Percentiles rank a stretch among this genome's conserved stretches.
Evolutionary conservation across 2,329 filamentous ascomycete genomes (phyloP).

Genomic region (Parastagonospora avenae): DNA sequence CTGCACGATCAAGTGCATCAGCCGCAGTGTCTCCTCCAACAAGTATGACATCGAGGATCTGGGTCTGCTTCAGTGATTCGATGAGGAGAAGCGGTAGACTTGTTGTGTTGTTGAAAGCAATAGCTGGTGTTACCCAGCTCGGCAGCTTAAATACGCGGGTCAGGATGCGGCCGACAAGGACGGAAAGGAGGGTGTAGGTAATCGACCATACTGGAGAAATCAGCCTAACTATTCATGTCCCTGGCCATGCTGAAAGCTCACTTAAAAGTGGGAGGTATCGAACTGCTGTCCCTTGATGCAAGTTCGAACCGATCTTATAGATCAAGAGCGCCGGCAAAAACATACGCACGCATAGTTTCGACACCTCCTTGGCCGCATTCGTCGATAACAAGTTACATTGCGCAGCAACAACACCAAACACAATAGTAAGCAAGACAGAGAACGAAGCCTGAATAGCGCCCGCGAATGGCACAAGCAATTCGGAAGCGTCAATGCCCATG

Average conservation of each 20-base stretch:
- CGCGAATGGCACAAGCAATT: constrained; percentile 52
- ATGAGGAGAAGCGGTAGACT: constrained; percentile 59
- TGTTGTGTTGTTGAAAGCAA: constrained; percentile 64
- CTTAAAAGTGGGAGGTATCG: constrained; percentile 57
- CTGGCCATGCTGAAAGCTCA: constrained; percentile 25
- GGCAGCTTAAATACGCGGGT: constrained; percentile 57
- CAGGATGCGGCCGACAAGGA: constrained; percentile 52
- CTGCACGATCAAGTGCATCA: constrained; percentile 62
- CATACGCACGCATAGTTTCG: constrained; percentile 57
- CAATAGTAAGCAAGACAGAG: constrained; percentile 60
- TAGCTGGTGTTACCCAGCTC: constrained; percentile 59
- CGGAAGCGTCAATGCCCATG: constrained; percentile 31
- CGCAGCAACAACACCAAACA: constrained; percentile 57
- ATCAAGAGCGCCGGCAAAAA: constrained; percentile 61
- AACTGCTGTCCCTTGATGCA: constrained; percentile 53
- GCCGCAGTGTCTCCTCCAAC: constrained; percentile 49
- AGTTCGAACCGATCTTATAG: constrained; percentile 58
- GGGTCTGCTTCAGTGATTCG: constrained; percentile 60
- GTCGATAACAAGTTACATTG: constrained; percentile 57
- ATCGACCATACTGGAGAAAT: constrained; percentile 55
- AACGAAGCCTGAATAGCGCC: constrained; percentile 61
- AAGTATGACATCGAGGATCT: constrained; percentile 59
- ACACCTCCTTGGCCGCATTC: constrained; percentile 58
- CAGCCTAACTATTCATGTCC: not conserved
- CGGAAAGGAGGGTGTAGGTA: constrained; percentile 56